A percentile compares a stretch with the other conserved stretches of the same genome.
Conservation (phyloP, 495 filamentous ascomycete species). For the Clohesyomyces aquaticus region DNA sequence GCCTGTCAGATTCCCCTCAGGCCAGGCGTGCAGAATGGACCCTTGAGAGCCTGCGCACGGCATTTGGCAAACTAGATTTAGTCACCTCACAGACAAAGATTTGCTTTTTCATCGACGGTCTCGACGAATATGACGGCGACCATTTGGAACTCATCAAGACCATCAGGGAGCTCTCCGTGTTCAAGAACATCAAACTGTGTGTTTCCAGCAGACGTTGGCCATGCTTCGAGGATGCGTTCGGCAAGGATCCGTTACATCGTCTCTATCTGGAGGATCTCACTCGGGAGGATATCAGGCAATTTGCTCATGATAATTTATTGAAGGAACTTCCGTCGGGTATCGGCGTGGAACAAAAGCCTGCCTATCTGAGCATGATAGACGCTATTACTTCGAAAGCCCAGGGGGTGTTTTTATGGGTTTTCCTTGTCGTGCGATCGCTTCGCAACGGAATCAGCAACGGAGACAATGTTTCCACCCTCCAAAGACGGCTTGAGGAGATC, state of each 20-base stretch:
- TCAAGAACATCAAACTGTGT: slow-evolving; percentile 44
- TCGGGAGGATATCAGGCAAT: slow-evolving; percentile 1
- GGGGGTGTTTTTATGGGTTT: slow-evolving; percentile 41
- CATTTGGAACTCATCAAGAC: slow-evolving; percentile 41
- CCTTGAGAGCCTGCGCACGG: neutral
- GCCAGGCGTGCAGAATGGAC: no score
- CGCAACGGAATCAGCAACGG: neutral
- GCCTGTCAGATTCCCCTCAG: neutral
- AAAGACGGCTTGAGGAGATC: neutral
- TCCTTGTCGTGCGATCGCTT: neutral
- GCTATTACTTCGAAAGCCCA: slow-evolving; percentile 24
- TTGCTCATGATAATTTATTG: neutral
- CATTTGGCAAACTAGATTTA: neutral
- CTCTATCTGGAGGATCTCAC: slow-evolving; percentile 7
- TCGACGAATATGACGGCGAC: slow-evolving; percentile 48
- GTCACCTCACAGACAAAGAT: neutral
- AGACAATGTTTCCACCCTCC: neutral
- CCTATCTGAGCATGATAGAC: neutral
- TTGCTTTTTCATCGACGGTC: slow-evolving; percentile 45
- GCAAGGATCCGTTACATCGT: neutral
- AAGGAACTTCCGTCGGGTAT: neutral
- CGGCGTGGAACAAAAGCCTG: neutral
- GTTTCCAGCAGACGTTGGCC: slow-evolving; percentile 48
- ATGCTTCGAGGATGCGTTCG: slow-evolving; percentile 40
- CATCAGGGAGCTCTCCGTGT: slow-evolving; percentile 19